phyloP scores from a whole-genome alignment of 2,329 filamentous ascomycete genomes.

The Fusarium odoratissimum region DNA sequence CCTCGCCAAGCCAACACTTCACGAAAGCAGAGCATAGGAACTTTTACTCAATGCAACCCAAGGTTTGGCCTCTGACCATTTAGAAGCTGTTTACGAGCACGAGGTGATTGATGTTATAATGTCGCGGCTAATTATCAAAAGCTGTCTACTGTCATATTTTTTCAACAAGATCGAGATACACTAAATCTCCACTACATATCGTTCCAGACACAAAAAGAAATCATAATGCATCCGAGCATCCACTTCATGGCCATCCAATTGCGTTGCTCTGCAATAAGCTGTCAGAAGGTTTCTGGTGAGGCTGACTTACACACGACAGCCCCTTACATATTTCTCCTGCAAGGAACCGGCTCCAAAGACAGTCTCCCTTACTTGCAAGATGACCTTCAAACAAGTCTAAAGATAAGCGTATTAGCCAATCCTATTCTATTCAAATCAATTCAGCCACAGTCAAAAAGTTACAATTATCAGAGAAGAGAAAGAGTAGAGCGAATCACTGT shows the following conservation, averaged over 20 bases:
- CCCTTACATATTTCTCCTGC: background rate
- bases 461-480: background rate
- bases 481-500: background rate
- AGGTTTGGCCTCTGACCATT: background rate
- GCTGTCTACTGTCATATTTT: background rate
- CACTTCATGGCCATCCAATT: background rate
- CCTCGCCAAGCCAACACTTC: background rate
- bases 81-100: background rate
- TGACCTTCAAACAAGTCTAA: background rate
- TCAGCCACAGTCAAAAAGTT: background rate
- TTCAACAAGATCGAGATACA: background rate
- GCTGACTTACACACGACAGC: background rate
- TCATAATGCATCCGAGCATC: background rate
- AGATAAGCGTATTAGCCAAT: background rate
- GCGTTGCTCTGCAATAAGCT: background rate
- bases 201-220: conserved; percentile 2
- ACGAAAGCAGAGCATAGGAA: background rate
- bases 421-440: background rate
- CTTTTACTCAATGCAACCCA: background rate
- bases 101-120: background rate
- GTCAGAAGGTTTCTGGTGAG: background rate
- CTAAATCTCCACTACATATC: background rate
- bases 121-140: background rate
- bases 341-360: background rate
- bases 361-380: background rate